Evolutionary conservation across 257 asterid genomes (phyloP).

Genomic region (Dorcoceras hygrometricum): DNA sequence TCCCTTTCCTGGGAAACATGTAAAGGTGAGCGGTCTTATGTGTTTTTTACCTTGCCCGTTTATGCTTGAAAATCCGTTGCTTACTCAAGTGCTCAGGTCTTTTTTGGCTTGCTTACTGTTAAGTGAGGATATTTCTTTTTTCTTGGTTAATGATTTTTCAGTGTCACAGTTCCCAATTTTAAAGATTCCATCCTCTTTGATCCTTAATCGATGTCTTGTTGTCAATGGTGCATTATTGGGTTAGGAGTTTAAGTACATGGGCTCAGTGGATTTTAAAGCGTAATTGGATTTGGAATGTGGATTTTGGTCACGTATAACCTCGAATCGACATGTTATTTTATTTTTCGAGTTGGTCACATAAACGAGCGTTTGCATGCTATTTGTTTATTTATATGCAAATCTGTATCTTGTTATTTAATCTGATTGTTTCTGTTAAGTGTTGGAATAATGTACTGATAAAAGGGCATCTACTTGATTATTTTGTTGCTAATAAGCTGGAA

Average conservation of each 20-base stretch:
- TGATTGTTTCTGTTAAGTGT: not conserved
- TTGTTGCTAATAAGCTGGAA: not conserved
- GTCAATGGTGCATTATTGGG: constrained; percentile 6
- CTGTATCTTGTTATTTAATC: not conserved
- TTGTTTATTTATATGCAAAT: no score
- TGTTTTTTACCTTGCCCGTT: not conserved
- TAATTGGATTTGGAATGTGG: constrained; percentile 12
- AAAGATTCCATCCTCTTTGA: constrained; percentile 13
- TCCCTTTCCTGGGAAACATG: not conserved
- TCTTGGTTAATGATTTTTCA: not conserved
- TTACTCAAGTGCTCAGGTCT: not conserved
- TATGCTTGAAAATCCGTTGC: not conserved
- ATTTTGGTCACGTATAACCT: not conserved
- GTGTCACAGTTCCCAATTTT: not conserved
- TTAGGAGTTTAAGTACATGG: constrained; percentile 8
- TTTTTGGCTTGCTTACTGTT: not conserved
- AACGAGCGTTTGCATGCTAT: not conserved
- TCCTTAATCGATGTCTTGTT: not conserved
- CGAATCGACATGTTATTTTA: not conserved
- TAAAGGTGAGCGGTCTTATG: not conserved
- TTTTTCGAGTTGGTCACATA: not conserved
- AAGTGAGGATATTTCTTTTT: not conserved
- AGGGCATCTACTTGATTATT: not conserved
- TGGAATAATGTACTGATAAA: not conserved
- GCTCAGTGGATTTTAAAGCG: not conserved